Percentiles rank a stretch among this genome's conserved stretches.
phyloP scores from a whole-genome alignment of 495 filamentous ascomycete genomes.

The Penicillium soppii region DNA sequence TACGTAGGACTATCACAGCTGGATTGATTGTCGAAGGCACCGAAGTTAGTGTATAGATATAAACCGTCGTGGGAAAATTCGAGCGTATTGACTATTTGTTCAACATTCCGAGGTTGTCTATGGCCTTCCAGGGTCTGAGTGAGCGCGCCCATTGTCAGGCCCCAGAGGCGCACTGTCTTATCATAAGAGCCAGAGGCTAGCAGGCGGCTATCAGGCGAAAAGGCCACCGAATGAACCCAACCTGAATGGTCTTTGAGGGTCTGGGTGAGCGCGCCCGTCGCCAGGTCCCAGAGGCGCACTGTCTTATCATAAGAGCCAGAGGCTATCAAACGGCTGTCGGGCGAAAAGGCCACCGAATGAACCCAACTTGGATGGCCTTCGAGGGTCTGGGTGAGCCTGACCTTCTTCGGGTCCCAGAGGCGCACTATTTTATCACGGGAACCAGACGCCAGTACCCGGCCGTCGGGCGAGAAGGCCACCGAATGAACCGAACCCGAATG shows the following conservation, averaged over 20 bases:
- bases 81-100: no score
- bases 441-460: slow-evolving; percentile 8
- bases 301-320: neutral
- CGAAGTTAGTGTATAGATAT: no score
- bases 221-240: slow-evolving; percentile 16
- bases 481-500: slow-evolving; percentile 10
- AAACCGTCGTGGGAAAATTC: no score
- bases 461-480: slow-evolving; percentile 22
- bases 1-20: no score
- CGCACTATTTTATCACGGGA: slow-evolving; percentile 15
- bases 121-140: slow-evolving; percentile 20
- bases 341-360: neutral
- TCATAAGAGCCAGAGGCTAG: slow-evolving; percentile 20
- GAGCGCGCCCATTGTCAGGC: slow-evolving; percentile 3
- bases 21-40: no score
- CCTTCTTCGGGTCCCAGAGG: slow-evolving; percentile 22
- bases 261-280: neutral
- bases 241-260: slow-evolving; percentile 20
- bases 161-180: slow-evolving; percentile 26
- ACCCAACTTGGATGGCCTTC: neutral
- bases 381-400: neutral
- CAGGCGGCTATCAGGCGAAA: slow-evolving; percentile 22
- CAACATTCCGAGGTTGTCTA: no score
- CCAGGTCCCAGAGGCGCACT: neutral
- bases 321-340: neutral